These are phyloP conservation scores for Russula dissimulans DNA, from an alignment of 768 basidiomycete genomes.

Conservation along the genomic window DNA sequence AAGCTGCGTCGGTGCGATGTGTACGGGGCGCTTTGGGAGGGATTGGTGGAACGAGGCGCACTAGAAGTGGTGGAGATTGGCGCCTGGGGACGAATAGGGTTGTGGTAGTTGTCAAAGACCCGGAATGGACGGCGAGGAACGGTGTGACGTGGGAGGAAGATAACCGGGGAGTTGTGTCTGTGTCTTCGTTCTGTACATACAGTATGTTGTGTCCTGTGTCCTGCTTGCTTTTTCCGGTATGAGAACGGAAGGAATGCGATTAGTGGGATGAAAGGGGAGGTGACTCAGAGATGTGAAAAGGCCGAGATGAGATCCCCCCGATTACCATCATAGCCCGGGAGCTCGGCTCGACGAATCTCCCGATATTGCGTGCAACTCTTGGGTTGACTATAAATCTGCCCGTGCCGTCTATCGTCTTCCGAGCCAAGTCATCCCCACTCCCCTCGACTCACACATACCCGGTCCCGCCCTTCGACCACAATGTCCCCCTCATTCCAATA, in stretches of 20 bases:
- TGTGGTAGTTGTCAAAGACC: constrained; percentile 1
- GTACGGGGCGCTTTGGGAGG: constrained; percentile 11
- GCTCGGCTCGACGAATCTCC: background rate
- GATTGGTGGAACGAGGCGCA: constrained; percentile 4
- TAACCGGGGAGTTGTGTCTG: background rate
- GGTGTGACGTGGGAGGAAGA: background rate
- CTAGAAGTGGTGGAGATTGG: constrained; percentile 11
- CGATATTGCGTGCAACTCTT: background rate
- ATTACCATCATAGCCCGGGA: background rate
- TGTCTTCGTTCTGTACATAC: background rate
- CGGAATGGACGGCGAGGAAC: background rate
- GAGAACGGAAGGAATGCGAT: background rate
- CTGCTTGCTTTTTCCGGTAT: background rate
- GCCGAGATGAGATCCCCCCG: constrained; percentile 16
- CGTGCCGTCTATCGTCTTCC: background rate
- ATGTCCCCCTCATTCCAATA: constrained; percentile 21
- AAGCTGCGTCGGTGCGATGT: constrained; percentile 9
- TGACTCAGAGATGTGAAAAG: constrained; percentile 11
- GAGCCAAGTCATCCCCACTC: background rate
- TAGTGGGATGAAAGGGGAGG: background rate
- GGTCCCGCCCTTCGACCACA: background rate
- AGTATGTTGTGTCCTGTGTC: too few species aligned
- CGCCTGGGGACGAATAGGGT: background rate
- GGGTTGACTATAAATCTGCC: constrained; percentile 11
- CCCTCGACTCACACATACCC: background rate